Evolutionary conservation across 176 grass and related monocot species (phyloP).

Genomic region (Typha latifolia): DNA sequence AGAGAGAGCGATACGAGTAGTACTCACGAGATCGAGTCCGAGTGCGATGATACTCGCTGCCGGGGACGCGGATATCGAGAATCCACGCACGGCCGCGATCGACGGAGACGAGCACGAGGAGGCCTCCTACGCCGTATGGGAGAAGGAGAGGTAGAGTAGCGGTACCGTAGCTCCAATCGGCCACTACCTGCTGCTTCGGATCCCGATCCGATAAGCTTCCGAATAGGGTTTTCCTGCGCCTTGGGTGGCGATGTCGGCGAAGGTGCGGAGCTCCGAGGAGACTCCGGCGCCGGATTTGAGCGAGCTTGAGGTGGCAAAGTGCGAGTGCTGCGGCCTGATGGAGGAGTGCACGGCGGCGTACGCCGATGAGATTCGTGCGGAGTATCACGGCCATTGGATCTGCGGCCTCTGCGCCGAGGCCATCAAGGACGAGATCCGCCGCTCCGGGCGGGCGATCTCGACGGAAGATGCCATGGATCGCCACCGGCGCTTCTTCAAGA

Average conservation of each 20-base stretch:
- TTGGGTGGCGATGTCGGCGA: constrained; percentile 9
- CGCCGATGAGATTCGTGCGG: constrained; percentile 45
- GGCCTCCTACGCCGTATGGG: constrained; percentile 56
- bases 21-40: too few species aligned
- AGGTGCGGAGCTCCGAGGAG: background rate
- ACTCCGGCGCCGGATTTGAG: too few species aligned
- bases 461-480: constrained; percentile 70
- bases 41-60: too few species aligned
- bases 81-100: too few species aligned
- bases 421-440: constrained; percentile 62
- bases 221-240: background rate
- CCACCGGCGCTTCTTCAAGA: constrained; percentile 46
- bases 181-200: background rate
- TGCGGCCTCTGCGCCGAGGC: constrained; percentile 68
- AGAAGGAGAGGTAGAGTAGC: constrained; percentile 80
- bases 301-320: constrained; percentile 45
- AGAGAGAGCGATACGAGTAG: too few species aligned
- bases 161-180: background rate
- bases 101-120: background rate
- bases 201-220: background rate
- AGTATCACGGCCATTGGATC: constrained; percentile 59
- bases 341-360: constrained; percentile 83
- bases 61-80: too few species aligned
- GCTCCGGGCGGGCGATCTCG: constrained; percentile 40
- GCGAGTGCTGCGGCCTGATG: constrained; percentile 77